Conservation (phyloP, 2,329 filamentous ascomycete genomes). For the Boeremia lycopersici region DNA sequence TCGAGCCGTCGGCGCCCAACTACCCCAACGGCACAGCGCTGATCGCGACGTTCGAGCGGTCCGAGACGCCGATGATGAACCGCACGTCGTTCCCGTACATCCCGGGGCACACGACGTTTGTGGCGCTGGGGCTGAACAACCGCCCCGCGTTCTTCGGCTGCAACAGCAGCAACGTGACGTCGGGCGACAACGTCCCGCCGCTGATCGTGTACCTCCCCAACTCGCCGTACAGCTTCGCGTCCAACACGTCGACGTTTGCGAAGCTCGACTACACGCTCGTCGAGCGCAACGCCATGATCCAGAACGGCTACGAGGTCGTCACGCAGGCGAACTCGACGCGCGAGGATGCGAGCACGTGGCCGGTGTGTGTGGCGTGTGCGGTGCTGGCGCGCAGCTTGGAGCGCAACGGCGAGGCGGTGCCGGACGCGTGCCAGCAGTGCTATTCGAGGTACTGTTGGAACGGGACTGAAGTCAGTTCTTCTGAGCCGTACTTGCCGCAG, state of each 20-base stretch:
- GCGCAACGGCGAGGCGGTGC: slow-evolving; percentile 71
- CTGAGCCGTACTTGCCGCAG: too few relatives aligned
- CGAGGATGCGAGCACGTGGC: slow-evolving; percentile 69
- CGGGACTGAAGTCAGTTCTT: too few relatives aligned
- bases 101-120: slow-evolving; percentile 76
- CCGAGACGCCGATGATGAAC: slow-evolving; percentile 64
- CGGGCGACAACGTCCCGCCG: slow-evolving; percentile 58
- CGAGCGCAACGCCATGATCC: slow-evolving; percentile 78
- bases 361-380: slow-evolving; percentile 85
- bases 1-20: slow-evolving; percentile 50
- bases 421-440: slow-evolving; percentile 74
- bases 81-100: slow-evolving; percentile 73
- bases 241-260: slow-evolving; percentile 79
- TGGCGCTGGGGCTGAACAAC: slow-evolving; percentile 76
- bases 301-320: slow-evolving; percentile 83
- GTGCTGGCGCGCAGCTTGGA: slow-evolving; percentile 77
- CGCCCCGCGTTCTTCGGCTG: slow-evolving; percentile 83
- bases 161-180: slow-evolving; percentile 66
- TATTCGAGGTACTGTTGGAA: slow-evolving; percentile 92
- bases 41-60: slow-evolving; percentile 75
- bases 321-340: slow-evolving; percentile 82
- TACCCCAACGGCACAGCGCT: slow-evolving; percentile 82
- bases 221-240: slow-evolving; percentile 74
- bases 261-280: slow-evolving; percentile 65
- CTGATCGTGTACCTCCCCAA: slow-evolving; percentile 90